These are phyloP conservation scores for Trichoderma reesei DNA, from an alignment of 495 filamentous ascomycete genomes.

Conservation along the genomic window DNA sequence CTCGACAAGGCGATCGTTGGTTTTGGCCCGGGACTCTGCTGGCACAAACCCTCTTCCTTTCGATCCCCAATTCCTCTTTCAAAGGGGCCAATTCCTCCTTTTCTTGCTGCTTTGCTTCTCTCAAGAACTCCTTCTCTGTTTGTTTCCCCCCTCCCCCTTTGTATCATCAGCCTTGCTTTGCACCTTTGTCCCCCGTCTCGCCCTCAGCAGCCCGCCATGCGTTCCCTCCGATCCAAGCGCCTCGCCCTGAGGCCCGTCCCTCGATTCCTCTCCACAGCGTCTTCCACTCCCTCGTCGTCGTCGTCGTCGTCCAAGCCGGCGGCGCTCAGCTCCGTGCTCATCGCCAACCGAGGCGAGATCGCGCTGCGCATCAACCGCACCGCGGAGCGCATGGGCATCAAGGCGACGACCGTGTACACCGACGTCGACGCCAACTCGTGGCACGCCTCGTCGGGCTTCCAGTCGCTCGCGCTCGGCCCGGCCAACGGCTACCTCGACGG, in stretches of 20 bases:
- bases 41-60: background rate
- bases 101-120: too few relatives aligned
- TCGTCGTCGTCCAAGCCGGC: slow-evolving; percentile 20
- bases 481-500: slow-evolving; percentile 84
- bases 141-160: background rate
- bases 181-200: background rate
- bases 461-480: slow-evolving; percentile 71
- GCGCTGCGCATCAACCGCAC: slow-evolving; percentile 86
- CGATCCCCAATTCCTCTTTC: slow-evolving; percentile 5
- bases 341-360: slow-evolving; percentile 96
- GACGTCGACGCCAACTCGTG: slow-evolving; percentile 80
- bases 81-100: too few relatives aligned
- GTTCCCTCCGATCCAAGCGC: slow-evolving; percentile 23
- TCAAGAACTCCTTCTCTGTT: background rate
- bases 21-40: background rate
- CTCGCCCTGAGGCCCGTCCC: slow-evolving; percentile 18
- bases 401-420: slow-evolving; percentile 90
- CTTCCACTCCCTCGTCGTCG: slow-evolving; percentile 11
- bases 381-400: slow-evolving; percentile 78
- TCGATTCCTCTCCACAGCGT: slow-evolving; percentile 13
- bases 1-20: background rate
- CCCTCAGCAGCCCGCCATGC: slow-evolving; percentile 20
- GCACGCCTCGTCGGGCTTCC: slow-evolving; percentile 77
- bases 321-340: slow-evolving; percentile 76
- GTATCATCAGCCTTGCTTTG: background rate